Evolutionary conservation across 306 rosid species (phyloP).

Genomic region (Psophocarpus tetragonolobus): DNA sequence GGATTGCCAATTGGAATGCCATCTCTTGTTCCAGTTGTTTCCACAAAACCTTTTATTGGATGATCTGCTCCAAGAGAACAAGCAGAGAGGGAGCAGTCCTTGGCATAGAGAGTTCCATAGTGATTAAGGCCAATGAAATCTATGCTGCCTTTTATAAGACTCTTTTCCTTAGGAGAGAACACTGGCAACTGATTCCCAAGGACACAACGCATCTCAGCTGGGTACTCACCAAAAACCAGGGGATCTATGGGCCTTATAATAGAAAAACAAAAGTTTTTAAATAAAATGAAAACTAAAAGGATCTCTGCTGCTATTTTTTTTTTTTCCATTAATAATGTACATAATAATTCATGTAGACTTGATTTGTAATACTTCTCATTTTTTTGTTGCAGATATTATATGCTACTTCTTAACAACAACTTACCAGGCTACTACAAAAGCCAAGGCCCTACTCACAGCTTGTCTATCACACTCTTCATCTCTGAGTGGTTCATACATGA

Average conservation of each 20-base stretch:
- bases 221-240: slow-evolving; percentile 59
- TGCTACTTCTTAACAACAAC: slow-evolving; percentile 1
- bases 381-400: background rate
- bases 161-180: slow-evolving; percentile 44
- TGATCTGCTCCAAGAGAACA: slow-evolving; percentile 41
- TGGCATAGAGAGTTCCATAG: slow-evolving; percentile 55
- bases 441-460: slow-evolving; percentile 56
- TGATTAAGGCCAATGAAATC: slow-evolving; percentile 67
- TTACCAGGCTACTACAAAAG: slow-evolving; percentile 55
- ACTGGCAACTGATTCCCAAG: slow-evolving; percentile 54
- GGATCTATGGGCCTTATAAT: slow-evolving; percentile 56
- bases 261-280: background rate
- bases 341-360: slow-evolving; percentile 35
- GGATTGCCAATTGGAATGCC: slow-evolving; percentile 62
- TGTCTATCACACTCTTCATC: slow-evolving; percentile 48
- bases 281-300: background rate
- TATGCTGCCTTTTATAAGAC: slow-evolving; percentile 49
- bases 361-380: slow-evolving; percentile 44
- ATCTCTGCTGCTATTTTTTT: background rate
- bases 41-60: slow-evolving; percentile 53
- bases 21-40: slow-evolving; percentile 40
- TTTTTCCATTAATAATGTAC: background rate
- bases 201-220: slow-evolving; percentile 51
- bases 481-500: slow-evolving; percentile 65
- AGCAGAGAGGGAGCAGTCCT: slow-evolving; percentile 49